These are phyloP conservation scores for Naematelia encephala DNA, from an alignment of 768 basidiomycete genomes.

Conservation along the genomic window DNA sequence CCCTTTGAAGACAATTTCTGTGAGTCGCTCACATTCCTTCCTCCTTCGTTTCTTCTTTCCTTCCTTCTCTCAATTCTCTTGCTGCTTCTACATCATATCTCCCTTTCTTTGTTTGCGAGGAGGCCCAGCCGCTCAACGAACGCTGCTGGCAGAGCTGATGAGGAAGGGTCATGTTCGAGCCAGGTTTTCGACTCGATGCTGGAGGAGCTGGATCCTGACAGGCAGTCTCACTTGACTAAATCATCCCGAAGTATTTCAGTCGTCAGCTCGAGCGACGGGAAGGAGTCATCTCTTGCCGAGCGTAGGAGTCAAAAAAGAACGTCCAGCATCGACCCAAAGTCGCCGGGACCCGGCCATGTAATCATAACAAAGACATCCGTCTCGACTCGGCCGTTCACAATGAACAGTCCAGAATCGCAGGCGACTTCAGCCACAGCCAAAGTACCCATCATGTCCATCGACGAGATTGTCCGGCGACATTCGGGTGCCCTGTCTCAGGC, in stretches of 20 bases:
- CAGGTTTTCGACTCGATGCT: conserved; percentile 3
- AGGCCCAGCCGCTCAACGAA: too few species aligned
- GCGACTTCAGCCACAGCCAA: conserved; percentile 10
- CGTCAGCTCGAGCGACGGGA: neutral
- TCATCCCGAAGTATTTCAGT: neutral
- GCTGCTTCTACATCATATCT: neutral
- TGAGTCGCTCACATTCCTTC: neutral
- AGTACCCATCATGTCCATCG: conserved; percentile 35
- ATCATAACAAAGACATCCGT: neutral
- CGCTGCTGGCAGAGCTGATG: conserved; percentile 4
- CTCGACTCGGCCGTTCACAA: neutral
- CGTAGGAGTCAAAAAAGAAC: too few species aligned
- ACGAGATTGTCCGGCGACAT: conserved; percentile 42
- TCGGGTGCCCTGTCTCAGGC: conserved; percentile 18
- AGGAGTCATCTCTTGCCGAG: neutral
- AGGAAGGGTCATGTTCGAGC: neutral
- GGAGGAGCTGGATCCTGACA: neutral
- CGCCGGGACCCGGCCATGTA: too few species aligned
- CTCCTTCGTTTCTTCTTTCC: conserved; percentile 2
- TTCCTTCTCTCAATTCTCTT: neutral
- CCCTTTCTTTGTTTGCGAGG: conserved; percentile 1
- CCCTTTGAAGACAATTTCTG: neutral
- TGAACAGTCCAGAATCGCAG: neutral
- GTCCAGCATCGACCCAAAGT: too few species aligned
- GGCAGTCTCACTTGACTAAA: neutral